These are phyloP conservation scores for Gentiana dahurica DNA, from an alignment of 257 asterid genomes.

Conservation along the genomic window DNA sequence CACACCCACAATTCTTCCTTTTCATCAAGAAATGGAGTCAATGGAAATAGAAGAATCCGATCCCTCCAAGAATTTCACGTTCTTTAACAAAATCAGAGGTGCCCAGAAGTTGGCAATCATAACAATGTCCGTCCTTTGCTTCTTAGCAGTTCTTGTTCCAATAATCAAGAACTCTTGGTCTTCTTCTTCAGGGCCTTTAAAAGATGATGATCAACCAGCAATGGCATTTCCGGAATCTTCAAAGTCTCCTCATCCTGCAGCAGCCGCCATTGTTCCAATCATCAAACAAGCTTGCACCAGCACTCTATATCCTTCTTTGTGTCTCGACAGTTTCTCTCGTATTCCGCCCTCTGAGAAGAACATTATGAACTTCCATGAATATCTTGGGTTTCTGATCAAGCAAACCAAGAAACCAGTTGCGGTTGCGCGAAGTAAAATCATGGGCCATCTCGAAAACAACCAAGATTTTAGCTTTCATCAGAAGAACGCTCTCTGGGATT, in stretches of 20 bases:
- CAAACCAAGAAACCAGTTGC: conserved; percentile 19
- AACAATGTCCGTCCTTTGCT: conserved; percentile 13
- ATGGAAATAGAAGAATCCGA: conserved; percentile 17
- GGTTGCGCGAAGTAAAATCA: conserved; percentile 6
- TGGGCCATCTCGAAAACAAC: conserved; percentile 12
- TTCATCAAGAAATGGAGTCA: no score
- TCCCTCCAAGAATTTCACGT: conserved; percentile 9
- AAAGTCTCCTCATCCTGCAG: background rate
- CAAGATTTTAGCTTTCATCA: conserved; percentile 29
- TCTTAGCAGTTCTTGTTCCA: conserved; percentile 20
- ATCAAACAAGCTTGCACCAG: conserved; percentile 35
- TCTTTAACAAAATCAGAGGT: conserved; percentile 20
- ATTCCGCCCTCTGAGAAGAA: conserved; percentile 14
- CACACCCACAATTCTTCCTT: background rate
- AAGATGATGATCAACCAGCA: conserved; percentile 2
- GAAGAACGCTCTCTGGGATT: conserved; percentile 39
- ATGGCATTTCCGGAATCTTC: background rate
- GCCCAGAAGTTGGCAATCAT: conserved; percentile 13
- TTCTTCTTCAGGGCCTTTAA: conserved; percentile 1
- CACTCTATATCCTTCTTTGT: conserved; percentile 32
- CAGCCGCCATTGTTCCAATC: conserved; percentile 12
- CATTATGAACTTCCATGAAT: conserved; percentile 12
- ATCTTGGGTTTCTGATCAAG: conserved; percentile 27
- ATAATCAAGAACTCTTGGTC: conserved; percentile 9
- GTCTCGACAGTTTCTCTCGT: conserved; percentile 25